Percentiles rank a stretch among this genome's conserved stretches.
phyloP scores from a whole-genome alignment of 176 grass and related monocot species.

The Oryza rufipogon region DNA sequence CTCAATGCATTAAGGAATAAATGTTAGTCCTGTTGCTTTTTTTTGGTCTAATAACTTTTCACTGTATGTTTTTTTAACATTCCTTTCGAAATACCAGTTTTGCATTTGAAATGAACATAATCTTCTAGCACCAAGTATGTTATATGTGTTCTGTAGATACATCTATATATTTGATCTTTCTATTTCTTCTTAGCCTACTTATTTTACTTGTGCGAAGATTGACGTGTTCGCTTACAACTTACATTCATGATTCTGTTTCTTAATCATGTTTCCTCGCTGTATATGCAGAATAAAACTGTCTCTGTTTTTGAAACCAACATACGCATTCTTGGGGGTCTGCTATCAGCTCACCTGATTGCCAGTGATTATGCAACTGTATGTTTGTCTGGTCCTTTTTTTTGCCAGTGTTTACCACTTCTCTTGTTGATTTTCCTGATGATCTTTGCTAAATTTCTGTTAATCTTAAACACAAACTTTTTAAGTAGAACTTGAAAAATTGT shows the following conservation, averaged over 20 bases:
- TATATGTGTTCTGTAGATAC: slow-evolving; percentile 1
- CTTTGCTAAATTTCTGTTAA: background rate
- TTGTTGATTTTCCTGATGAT: slow-evolving; percentile 14
- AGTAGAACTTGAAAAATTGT: slow-evolving; percentile 11
- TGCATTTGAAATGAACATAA: background rate
- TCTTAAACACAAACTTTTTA: background rate
- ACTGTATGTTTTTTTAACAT: background rate
- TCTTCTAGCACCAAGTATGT: slow-evolving; percentile 4
- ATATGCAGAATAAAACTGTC: slow-evolving; percentile 90
- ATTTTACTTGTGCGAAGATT: slow-evolving; percentile 28
- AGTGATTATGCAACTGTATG: slow-evolving; percentile 95
- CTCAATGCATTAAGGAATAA: background rate
- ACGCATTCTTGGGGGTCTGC: slow-evolving; percentile 84
- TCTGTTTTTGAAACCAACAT: slow-evolving; percentile 99
- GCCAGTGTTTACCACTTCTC: slow-evolving; percentile 7
- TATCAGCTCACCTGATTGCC: slow-evolving; percentile 91
- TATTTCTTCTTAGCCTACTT: slow-evolving; percentile 2
- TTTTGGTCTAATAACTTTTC: background rate
- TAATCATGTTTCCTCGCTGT: slow-evolving; percentile 36
- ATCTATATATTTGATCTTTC: background rate
- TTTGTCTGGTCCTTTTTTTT: slow-evolving; percentile 3
- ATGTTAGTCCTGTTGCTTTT: background rate
- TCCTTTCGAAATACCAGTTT: background rate
- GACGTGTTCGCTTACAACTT: background rate
- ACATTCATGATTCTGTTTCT: background rate